Base-by-base conservation (phyloP, 108 stramenopile species). In the Aureococcus anophagefferens region DNA sequence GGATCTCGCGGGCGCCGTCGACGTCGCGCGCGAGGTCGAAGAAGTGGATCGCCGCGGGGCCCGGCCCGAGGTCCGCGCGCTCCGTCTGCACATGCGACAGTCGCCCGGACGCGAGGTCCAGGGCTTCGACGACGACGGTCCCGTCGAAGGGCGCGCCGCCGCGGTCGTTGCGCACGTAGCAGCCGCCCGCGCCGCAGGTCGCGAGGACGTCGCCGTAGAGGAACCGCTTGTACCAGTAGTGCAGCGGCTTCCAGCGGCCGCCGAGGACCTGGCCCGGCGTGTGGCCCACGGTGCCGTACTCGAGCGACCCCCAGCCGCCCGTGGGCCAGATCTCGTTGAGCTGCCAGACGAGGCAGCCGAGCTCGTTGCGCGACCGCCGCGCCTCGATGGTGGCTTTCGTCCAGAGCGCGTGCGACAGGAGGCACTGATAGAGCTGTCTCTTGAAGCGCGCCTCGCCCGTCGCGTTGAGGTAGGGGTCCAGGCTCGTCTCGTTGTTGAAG, bases 221-320 rank as follows among this genome's bases (percentile, higher is more conserved):
- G n/a, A 28, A 44, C 30, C 33, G 13, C 32, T 30, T 32, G 13
- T 51, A 66, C 72, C 72, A 72, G 44, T 74, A 66, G 29, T 74
- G 74, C 35, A 69, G 68, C 25, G 64, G 67, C 68, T 74, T 74
- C 74, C 74, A 74, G 16, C 74, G 68, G 30, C 74, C 74, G 17
- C 73, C 73, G 28, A 68, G 30, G 18, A 68, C 73, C 32, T 68
- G 67, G 46, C 73, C 68, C 5, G 66, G 46, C 0, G 5, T 16
- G 14, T 18, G 16, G n/a, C n/a, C n/a, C n/a, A n/a, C n/a, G 33
- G 45, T 29, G n/a, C 68, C 67, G 65, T 72, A 72, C 37, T 72
- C 72, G 30, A 72, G 37, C 0, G 65, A 66, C 0, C 72, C 72
- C 72, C 72, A 72, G 37, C 72, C 72, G 29, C 72, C 72, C 29